phyloP scores from a whole-genome alignment of 768 basidiomycete species.

The Tulasnella sp. region DNA sequence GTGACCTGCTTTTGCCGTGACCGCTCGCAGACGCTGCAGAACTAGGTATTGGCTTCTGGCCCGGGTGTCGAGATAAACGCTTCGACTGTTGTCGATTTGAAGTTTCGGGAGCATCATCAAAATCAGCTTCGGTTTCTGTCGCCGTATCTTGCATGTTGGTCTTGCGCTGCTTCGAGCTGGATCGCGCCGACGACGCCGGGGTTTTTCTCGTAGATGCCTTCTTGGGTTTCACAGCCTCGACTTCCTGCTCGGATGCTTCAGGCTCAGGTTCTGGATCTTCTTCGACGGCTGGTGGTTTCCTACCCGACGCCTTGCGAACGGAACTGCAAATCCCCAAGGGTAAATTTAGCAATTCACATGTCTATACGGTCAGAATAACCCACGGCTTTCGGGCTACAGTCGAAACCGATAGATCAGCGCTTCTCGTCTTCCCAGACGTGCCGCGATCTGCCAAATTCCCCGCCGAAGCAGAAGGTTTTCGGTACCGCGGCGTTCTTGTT shows the following conservation, averaged over 20 bases:
- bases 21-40: too few relatives aligned
- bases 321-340: not conserved
- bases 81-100: not conserved
- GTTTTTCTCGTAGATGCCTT: not conserved
- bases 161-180: not conserved
- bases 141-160: not conserved
- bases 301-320: not conserved
- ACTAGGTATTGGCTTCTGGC: too few relatives aligned
- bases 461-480: too few relatives aligned
- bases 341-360: not conserved
- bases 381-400: too few relatives aligned
- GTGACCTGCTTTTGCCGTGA: not conserved
- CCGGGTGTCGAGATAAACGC: not conserved
- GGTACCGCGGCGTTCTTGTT: too few relatives aligned
- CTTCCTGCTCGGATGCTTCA: not conserved
- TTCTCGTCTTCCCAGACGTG: too few relatives aligned
- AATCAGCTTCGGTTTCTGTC: not conserved
- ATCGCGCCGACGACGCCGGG: not conserved
- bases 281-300: not conserved
- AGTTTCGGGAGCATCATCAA: not conserved
- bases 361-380: not conserved
- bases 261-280: constrained; percentile 1
- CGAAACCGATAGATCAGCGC: too few relatives aligned
- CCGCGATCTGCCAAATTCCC: too few relatives aligned
- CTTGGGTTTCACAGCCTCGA: not conserved